Evolutionary conservation across 768 basidiomycete genomes (phyloP), one percentile per base, ranked within the genome.

Genomic region (Trametes coccinea): DNA sequence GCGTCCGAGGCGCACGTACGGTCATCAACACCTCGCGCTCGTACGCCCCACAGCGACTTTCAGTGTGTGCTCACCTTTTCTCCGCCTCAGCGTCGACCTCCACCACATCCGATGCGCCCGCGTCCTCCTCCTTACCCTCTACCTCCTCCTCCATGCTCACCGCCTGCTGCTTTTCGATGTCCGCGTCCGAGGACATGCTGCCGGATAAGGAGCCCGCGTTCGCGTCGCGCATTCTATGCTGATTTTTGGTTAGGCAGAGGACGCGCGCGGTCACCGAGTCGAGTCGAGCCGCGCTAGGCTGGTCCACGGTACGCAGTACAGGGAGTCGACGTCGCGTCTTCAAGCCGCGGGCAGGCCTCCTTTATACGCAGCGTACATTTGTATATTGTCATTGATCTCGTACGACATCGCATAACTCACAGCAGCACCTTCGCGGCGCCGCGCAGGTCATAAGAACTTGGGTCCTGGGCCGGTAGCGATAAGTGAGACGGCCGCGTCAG

Each of bases 61-160:
- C 22, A 22, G 22, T 1, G 22, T 22, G 22, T 22, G 22, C 60
- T 43, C 8, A 50, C 60, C 40, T 54, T n/a, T n/a, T 54, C 60
- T 61, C 60, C 2, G 37, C 60, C 2, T 43, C 46, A 13, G 60
- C 39, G 44, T 61, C 60, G 1, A 55, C 53, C 11, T 61, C 60
- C 2, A 55, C 53, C 11, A 48, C 59, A n/a, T 48, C 53, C n/a
- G 33, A n/a, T 22, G 45, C 29, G 34, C 13, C 7, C 13, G 41
- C 54, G 13, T 51, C 57, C 16, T 52, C 57, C 30, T 49, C 50
- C 22, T 22, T 22, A 1, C 22, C 22, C 22, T 22, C 22, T 1
- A 34, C 60, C 10, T 61, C 60, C 37, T 56, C 60, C 14, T 22
- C 27, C 3, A 56, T 34, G 49, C 48, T 52, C 17, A 46, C 34